Base-by-base conservation (phyloP, 768 basidiomycete species). In the Calocybe cyanea region DNA sequence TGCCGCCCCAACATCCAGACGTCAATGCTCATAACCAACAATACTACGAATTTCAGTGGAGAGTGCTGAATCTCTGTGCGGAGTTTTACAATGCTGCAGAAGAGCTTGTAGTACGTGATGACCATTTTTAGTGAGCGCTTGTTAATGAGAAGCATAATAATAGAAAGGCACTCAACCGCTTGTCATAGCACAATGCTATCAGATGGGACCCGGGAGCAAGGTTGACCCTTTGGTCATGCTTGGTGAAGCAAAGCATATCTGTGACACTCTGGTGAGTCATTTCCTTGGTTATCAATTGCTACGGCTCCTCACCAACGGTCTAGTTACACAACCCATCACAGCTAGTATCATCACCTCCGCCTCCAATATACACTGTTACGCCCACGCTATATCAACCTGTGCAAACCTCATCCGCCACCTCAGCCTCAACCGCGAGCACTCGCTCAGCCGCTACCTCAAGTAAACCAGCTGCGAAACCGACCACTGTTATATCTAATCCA, bases 21-120 rank as follows among this genome's bases (percentile, higher is more conserved):
- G 76, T 81, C 19, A 78, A 76, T 46, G 69, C 80, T 2, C 79
- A 83, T 52, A 86, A 86, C 59, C 83, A 87, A 51, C 80, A 82
- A 56, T 89, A 87, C 62, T 87, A 87, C 62, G 86, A 90, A 58
- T 90, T 90, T 57, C 87, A 90, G 60, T 90, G 87, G 87, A 80
- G 86, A 43, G 79, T 88, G 32, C 62, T 90, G 46, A 87, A 87
- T 57, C 68, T 91, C 32, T 91, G 87, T 62, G 81, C 85, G 1
- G 88, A 91, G 60, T 91, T 91, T 60, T 91, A 91, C 65, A 83
- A 80, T 20, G 87, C 87, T 5, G 87, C 87, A 14, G 87, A 89
- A 63, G 87, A 91, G 63, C 76, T 91, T 37, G 75, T 91, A 48
- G 87, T 90, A 63, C 63, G 85, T 78, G 30, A 15, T 21, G 28